These are phyloP conservation scores for Astragalus membranaceus DNA, from an alignment of 306 rosid species.

Conservation along the genomic window DNA sequence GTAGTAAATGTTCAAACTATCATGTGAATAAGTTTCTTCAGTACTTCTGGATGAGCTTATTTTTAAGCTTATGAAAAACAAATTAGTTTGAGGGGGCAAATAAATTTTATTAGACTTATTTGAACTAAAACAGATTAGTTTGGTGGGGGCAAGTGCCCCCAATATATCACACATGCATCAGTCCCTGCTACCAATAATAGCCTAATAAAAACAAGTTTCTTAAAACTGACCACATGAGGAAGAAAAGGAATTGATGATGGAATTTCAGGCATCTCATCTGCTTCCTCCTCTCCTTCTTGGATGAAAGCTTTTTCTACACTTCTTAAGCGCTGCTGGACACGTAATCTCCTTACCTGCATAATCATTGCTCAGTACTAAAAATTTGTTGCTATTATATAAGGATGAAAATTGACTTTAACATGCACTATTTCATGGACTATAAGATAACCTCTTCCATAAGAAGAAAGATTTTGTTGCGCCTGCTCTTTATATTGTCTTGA, in stretches of 20 bases:
- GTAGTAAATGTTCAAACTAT: not conserved
- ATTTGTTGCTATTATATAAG: not conserved
- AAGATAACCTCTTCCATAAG: constrained; percentile 86
- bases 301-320: constrained; percentile 16
- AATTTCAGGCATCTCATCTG: constrained; percentile 83
- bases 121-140: too few relatives aligned
- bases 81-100: too few relatives aligned
- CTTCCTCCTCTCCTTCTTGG: constrained; percentile 50
- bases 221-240: constrained; percentile 59
- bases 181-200: not conserved
- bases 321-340: constrained; percentile 77
- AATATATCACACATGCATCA: too few relatives aligned
- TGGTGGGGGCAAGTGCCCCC: too few relatives aligned
- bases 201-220: not conserved
- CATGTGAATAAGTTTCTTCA: not conserved
- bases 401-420: not conserved
- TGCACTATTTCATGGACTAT: not conserved
- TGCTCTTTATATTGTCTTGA: constrained; percentile 74
- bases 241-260: constrained; percentile 94
- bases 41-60: too few relatives aligned
- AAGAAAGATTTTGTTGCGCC: constrained; percentile 86
- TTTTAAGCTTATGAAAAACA: too few relatives aligned
- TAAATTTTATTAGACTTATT: too few relatives aligned
- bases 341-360: constrained; percentile 79
- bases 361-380: constrained; percentile 2